Evolutionary conservation across 345 rosid species (phyloP).

Genomic region (Salix dunnii): DNA sequence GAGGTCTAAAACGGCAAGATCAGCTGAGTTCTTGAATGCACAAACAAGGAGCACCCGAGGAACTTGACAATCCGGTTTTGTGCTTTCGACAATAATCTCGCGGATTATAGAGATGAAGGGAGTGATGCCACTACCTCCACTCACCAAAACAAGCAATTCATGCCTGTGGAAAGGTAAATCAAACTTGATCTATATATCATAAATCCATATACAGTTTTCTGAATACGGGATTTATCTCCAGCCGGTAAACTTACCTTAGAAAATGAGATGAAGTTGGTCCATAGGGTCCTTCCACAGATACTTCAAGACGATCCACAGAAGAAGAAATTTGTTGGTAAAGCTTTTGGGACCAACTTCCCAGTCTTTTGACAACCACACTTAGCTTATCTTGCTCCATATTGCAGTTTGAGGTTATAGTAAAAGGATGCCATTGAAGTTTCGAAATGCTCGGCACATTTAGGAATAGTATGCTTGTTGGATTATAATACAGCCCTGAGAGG

Average conservation of each 20-base stretch:
- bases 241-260: constrained; percentile 10
- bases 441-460: constrained; percentile 19
- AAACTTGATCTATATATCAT: background rate
- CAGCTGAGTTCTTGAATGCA: constrained; percentile 16
- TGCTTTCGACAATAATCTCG: constrained; percentile 12
- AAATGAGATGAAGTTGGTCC: constrained; percentile 28
- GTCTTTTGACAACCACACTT: constrained; percentile 8
- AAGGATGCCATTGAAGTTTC: constrained; percentile 32
- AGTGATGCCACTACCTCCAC: constrained; percentile 28
- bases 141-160: constrained; percentile 20
- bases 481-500: constrained; percentile 19
- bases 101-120: constrained; percentile 31
- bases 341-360: constrained; percentile 26
- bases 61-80: constrained; percentile 3
- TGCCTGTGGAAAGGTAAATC: constrained; percentile 11
- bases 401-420: constrained; percentile 22
- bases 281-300: constrained; percentile 31
- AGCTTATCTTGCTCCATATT: constrained; percentile 14
- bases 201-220: background rate
- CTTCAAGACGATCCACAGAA: constrained; percentile 8
- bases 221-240: background rate
- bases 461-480: constrained; percentile 23
- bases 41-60: constrained; percentile 20
- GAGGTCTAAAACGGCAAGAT: constrained; percentile 23
- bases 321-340: constrained; percentile 10